Evolutionary conservation across 805 yeast genomes (phyloP), one percentile per base, ranked within the genome.

Genomic region (Kuraishia molischiana): DNA sequence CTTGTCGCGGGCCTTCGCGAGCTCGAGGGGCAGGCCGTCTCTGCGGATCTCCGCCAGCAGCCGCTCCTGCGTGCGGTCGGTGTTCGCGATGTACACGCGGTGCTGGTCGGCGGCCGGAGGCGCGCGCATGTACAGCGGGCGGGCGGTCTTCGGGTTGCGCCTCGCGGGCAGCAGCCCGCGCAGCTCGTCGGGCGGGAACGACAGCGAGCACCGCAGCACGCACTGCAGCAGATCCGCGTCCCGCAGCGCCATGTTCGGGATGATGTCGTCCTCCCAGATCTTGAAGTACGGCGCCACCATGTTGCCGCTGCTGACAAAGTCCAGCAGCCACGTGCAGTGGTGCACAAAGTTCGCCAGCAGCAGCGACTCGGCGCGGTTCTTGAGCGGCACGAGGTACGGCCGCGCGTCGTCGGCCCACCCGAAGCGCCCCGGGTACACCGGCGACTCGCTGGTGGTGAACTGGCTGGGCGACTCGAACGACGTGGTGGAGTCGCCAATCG

Each of bases 261-360:
- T 28, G 14, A 32, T 37, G 17, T 22, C 21, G 31, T 26, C 26
- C 19, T 17, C 17, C 36, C 36, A 32, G 15, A 29, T 14, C 13
- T 20, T 54, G 33, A 55, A 61, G 20, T 42, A 36, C 10, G 51
- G 47, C 4, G 45, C 20, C 18, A 24, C 34, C 18, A 22, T 13
- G 17, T 20, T 20, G 33, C 37, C 38, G 38, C 35, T 41, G 21
- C 38, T 35, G 30, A 38, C 14, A n/a, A 37, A 34, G 26, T 42
- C 41, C 29, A 41, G 29, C 11, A 41, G 24, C 44, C 44, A 41
- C 24, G 34, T 33, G 29, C 42, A 36, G 4, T 28, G 28, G 6
- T 20, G 20, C 11, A 35, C 21, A 28, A 32, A 36, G 19, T 26
- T 35, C 9, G 39, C 17, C 19, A 35, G 19, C 18, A 35, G 19